Base-by-base conservation (phyloP, 805 yeast species). In the Candida piceae region DNA sequence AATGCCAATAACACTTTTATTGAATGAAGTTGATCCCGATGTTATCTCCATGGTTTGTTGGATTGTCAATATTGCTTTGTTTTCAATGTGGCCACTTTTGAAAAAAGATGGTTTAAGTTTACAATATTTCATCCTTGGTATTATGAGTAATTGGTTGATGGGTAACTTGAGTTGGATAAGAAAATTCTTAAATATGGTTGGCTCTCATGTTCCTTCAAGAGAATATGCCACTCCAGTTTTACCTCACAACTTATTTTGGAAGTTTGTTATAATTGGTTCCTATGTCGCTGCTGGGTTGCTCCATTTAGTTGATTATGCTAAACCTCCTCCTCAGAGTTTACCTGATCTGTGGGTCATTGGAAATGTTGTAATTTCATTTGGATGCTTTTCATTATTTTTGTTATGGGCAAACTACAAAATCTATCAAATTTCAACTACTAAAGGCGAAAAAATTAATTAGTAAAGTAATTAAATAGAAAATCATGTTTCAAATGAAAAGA, bases 271-370 rank as follows among this genome's bases (percentile, higher is more conserved):
- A 19, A 53, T 71, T 15, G 59, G 65, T 0, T 74, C 85, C 0
- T 48, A 58, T 76, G 8, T 73, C 1, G 74, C 66, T 0, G 73
- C 81, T 50, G 52, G 64, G 1, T 56, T 50, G 0, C 61, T 80
- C 20, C 89, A 82, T 46, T 33, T 69, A 0, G 55, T 74, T 7
- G 96, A 88, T 39, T 50, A 58, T 25, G 48, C 59, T 16, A 40
- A 70, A 8, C 48, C 44, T 1, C 79, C 94, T 2, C 86, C 90
- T 1, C 42, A 56, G 1, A 55, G 60, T 26, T 81, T 77, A 44
- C 96, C 97, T 2, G 97, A 93, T 57, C 48, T 93, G 5, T 86
- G 93, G 89, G 85, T 85, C 0, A 69, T 90, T 17, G 72, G 77
- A 4, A 93, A 93, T 52, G 77, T 82, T 29, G 51, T 80, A 0